Evolutionary conservation across 2,329 filamentous ascomycete species (phyloP).

Genomic region (Colletotrichum plurivorum): DNA sequence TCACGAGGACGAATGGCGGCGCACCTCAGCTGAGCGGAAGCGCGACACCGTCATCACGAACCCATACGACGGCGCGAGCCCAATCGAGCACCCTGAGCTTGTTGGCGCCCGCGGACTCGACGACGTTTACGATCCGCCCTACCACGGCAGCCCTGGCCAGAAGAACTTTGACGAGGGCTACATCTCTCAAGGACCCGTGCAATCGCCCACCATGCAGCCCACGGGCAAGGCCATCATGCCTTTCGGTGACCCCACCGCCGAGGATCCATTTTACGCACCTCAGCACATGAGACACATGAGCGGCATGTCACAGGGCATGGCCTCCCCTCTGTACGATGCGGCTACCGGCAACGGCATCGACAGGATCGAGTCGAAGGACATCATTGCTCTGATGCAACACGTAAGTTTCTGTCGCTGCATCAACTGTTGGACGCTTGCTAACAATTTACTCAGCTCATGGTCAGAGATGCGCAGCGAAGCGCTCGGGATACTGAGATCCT

Average conservation of each 20-base stretch:
- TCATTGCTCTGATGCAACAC: conserved; percentile 98
- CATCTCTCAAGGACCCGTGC: conserved; percentile 79
- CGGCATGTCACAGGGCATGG: conserved; percentile 92
- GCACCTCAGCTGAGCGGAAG: conserved; percentile 74
- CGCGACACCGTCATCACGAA: conserved; percentile 77
- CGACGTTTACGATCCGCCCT: conserved; percentile 58
- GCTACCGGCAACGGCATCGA: conserved; percentile 91
- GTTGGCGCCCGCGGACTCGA: conserved; percentile 57
- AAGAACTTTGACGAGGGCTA: conserved; percentile 88
- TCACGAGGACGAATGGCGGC: conserved; percentile 75
- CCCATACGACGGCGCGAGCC: conserved; percentile 76
- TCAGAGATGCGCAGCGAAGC: conserved; percentile 95
- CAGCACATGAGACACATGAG: conserved; percentile 80
- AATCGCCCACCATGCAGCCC: conserved; percentile 65
- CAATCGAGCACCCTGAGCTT: conserved; percentile 70
- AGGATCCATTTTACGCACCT: conserved; percentile 77
- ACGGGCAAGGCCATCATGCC: conserved; percentile 68
- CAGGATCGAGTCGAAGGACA: conserved; percentile 94
- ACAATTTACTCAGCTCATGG: conserved; percentile 76
- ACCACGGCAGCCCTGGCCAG: conserved; percentile 71
- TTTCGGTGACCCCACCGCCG: conserved; percentile 59
- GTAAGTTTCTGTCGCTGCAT: conserved; percentile 60
- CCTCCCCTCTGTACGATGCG: conserved; percentile 90
- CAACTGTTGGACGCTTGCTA: conserved; percentile 41
- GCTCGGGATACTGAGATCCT: conserved; percentile 97